Conservation (phyloP, 257 asterid genomes). For the Salvia miltiorrhiza region DNA sequence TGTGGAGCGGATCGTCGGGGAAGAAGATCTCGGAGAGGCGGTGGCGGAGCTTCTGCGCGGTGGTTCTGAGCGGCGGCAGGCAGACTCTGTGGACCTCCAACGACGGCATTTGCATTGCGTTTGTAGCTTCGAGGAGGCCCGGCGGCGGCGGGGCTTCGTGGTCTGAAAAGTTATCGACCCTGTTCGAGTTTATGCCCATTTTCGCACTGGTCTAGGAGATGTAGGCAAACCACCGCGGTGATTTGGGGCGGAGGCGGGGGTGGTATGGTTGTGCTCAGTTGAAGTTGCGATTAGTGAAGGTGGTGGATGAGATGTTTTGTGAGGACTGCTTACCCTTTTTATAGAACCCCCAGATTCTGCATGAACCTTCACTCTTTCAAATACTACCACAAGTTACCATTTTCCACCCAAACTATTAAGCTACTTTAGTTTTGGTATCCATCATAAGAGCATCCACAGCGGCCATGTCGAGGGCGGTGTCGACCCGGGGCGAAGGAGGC, state of each 20-base stretch:
- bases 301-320: not conserved
- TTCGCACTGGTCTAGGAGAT: not conserved
- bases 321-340: conserved; percentile 12
- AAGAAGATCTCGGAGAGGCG: conserved; percentile 76
- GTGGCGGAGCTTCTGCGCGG: conserved; percentile 62
- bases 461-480: no score
- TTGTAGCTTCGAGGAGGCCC: conserved; percentile 16
- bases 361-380: not conserved
- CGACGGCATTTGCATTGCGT: conserved; percentile 22
- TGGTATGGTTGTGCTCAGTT: not conserved
- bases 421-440: no score
- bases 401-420: no score
- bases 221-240: not conserved
- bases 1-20: conserved; percentile 87
- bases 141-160: conserved; percentile 22
- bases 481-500: no score
- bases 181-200: conserved; percentile 53
- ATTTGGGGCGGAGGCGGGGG: not conserved
- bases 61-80: conserved; percentile 64
- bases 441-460: no score
- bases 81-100: conserved; percentile 57
- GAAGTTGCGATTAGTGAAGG: not conserved
- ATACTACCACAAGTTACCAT: no score
- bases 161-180: conserved; percentile 49
- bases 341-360: conserved; percentile 22